A percentile compares a stretch with the other conserved stretches of the same genome.
Evolutionary conservation across 1,139 yeast genomes (phyloP).

Genomic region (Chernovozyma aurita): DNA sequence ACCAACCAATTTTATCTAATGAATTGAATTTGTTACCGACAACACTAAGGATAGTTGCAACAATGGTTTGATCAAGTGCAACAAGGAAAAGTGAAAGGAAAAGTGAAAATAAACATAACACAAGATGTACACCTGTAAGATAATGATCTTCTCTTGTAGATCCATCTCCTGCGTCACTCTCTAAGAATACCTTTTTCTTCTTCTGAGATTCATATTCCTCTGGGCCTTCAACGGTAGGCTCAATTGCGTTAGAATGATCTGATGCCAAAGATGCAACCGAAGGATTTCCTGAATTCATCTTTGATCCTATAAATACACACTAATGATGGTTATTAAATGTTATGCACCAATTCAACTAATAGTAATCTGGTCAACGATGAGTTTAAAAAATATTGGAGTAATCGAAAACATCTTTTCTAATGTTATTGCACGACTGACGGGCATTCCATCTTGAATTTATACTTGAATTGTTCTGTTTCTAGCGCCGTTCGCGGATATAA

Average conservation of each 20-base stretch:
- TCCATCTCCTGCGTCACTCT: conserved; percentile 42
- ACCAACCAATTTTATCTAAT: conserved; percentile 24
- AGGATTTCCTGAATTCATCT: neutral
- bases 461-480: too few species aligned
- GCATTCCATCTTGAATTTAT: too few species aligned
- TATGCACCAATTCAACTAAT: too few species aligned
- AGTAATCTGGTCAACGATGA: too few species aligned
- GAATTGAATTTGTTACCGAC: conserved; percentile 35
- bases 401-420: too few species aligned
- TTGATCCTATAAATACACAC: neutral
- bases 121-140: conserved; percentile 25
- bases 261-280: neutral
- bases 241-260: neutral
- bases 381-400: too few species aligned
- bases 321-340: too few species aligned
- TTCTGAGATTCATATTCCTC: neutral
- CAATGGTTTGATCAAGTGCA: conserved; percentile 41
- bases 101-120: conserved; percentile 22
- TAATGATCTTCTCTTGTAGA: conserved; percentile 36
- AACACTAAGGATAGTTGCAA: conserved; percentile 30
- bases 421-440: too few species aligned
- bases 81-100: conserved; percentile 31
- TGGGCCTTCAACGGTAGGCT: neutral
- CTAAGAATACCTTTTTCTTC: conserved; percentile 16
- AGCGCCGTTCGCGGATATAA: too few species aligned